These are phyloP conservation scores for Aspergillaceae sp. DNA, from an alignment of 2,329 filamentous ascomycete species.

Conservation along the genomic window DNA sequence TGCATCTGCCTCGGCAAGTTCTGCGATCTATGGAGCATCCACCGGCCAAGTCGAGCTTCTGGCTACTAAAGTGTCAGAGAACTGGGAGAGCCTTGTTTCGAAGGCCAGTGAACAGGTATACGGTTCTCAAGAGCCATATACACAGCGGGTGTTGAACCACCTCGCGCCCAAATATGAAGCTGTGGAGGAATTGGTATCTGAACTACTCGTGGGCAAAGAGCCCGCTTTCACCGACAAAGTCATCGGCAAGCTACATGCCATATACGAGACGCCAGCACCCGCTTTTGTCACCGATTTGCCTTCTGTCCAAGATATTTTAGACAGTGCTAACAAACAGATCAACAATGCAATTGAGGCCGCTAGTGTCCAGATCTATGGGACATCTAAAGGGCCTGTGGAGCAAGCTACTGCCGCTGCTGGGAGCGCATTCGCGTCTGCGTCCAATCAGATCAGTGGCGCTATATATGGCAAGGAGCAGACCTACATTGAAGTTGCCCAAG, in stretches of 20 bases:
- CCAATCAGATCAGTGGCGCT: conserved; percentile 44
- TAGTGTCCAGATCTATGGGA: conserved; percentile 50
- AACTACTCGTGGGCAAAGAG: conserved; percentile 68
- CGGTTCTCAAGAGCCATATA: conserved; percentile 55
- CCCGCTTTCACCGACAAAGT: conserved; percentile 75
- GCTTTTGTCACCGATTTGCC: conserved; percentile 48
- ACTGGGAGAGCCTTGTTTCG: conserved; percentile 56
- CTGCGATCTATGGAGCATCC: conserved; percentile 36
- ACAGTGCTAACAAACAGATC: conserved; percentile 48
- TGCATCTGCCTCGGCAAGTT: conserved; percentile 35
- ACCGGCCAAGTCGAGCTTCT: conserved; percentile 33
- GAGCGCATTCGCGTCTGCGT: conserved; percentile 44
- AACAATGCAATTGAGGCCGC: conserved; percentile 52
- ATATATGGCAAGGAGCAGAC: conserved; percentile 48
- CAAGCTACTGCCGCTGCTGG: conserved; percentile 47
- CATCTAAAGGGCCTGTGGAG: conserved; percentile 45
- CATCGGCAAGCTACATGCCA: conserved; percentile 60
- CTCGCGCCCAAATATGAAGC: conserved; percentile 58
- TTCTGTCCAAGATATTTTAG: conserved; percentile 49
- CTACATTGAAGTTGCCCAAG: conserved; percentile 47
- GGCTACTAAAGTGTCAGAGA: conserved; percentile 49
- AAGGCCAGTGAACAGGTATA: conserved; percentile 63
- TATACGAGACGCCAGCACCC: conserved; percentile 58
- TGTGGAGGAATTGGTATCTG: conserved; percentile 64
- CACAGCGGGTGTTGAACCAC: conserved; percentile 53